Evolutionary conservation across 768 basidiomycete genomes (phyloP), one percentile per base, ranked within the genome.

Genomic region (Boletus sensibilis): DNA sequence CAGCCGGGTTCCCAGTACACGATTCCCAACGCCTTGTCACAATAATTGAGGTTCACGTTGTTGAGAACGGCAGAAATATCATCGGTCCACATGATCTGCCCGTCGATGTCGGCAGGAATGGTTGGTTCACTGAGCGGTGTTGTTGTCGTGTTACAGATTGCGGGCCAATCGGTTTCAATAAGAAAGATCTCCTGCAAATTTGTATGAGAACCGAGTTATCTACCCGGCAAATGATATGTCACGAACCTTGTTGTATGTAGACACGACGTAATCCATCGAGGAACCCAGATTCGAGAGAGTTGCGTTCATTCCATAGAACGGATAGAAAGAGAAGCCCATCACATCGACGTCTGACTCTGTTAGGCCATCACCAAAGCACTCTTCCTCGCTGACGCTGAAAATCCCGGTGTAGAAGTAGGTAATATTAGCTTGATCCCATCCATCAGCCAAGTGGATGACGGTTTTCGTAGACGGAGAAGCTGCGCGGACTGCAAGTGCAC

Each of bases 1-100:
- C 61, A 63, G 14, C 39, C 45, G 10, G 57, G 53, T n/a, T 63
- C 63, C 35, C 29, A 64, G 37, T 57, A 55, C n/a, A 52, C 39
- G 13, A 64, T 18, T 31, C 43, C 59, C 18, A 64, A n/a, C 18
- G 42, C 53, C 55, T 52, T 64, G 33, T 51, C 37, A 40, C 39
- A 34, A 42, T 34, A 33, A 0, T 34, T 5, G 10, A 9, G 11
- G 35, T 57, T 58, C 16, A 56, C 33, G 23, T 23, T 16, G 29
- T 18, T 14, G 20, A 64, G 55, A 25, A 54, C 12, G 44, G 20
- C n/a, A 9, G 5, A 25, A 8, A 57, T 52, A 12, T 3, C n/a
- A 11, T 50, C 9, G 13, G 18, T 35, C 63, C 58, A 64, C 23
- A 10, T 37, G 5, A 57, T 51, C 31, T 64, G 63, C 1, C 63